Conservation (phyloP, 2,329 filamentous ascomycete species). For the Hymenoscyphus occultus region DNA sequence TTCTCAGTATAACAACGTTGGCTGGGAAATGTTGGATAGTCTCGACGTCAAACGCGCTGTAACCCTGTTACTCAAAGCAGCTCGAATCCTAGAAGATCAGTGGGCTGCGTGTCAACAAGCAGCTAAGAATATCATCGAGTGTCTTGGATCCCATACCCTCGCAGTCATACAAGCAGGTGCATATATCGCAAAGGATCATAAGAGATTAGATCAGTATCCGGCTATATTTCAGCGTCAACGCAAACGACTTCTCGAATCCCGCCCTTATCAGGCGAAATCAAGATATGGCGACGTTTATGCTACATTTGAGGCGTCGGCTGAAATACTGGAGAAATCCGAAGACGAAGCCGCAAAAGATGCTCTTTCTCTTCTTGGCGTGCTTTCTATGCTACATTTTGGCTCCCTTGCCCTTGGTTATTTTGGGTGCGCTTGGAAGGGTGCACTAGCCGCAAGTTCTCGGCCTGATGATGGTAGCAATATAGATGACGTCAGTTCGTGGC, state of each 20-base stretch:
- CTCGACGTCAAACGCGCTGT: constrained; percentile 32
- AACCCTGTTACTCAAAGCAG: constrained; percentile 30
- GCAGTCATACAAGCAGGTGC: constrained; percentile 33
- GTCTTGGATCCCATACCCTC: constrained; percentile 31
- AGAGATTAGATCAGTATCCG: constrained; percentile 5
- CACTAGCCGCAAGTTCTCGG: constrained; percentile 9
- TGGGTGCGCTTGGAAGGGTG: constrained; percentile 30
- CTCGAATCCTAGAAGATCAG: neutral
- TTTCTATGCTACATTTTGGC: constrained; percentile 33
- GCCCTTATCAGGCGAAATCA: constrained; percentile 32
- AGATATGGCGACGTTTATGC: constrained; percentile 39
- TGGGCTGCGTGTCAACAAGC: constrained; percentile 18
- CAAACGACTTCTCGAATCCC: constrained; percentile 32
- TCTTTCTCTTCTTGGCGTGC: constrained; percentile 32
- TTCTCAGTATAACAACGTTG: constrained; percentile 34
- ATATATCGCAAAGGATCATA: constrained; percentile 10
- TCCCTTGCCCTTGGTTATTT: constrained; percentile 36
- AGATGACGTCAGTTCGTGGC: constrained; percentile 16
- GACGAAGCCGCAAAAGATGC: constrained; percentile 28
- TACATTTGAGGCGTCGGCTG: constrained; percentile 39
- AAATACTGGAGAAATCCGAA: constrained; percentile 25
- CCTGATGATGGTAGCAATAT: constrained; percentile 5
- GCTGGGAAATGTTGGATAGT: constrained; percentile 27
- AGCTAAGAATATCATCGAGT: constrained; percentile 22
- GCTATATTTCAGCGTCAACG: constrained; percentile 16